Conservation (phyloP, 352 stramenopile genomes). For the Phytopythium sindhum region DNA sequence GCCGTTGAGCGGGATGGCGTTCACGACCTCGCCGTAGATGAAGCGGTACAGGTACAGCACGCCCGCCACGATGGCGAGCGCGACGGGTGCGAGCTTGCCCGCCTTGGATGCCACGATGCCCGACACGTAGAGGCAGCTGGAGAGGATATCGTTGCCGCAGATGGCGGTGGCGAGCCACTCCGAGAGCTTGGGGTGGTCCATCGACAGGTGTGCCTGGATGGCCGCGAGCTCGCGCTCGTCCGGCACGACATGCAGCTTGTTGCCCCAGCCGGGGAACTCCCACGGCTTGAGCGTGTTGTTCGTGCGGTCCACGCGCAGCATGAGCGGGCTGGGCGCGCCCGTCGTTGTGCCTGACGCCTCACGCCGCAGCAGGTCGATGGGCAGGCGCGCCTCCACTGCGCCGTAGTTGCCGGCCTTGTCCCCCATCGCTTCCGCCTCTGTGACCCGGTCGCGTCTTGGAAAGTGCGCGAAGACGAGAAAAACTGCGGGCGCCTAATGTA, state of each 20-base stretch:
- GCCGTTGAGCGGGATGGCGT: conserved; percentile 93
- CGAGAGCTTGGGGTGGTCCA: conserved; percentile 82
- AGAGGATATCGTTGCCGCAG: conserved; percentile 95
- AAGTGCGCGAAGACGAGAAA: background rate
- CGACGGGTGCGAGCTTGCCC: conserved; percentile 89
- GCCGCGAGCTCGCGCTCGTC: conserved; percentile 64
- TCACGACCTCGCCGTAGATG: conserved; percentile 94
- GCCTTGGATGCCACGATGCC: conserved; percentile 83
- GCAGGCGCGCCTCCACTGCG: conserved; percentile 21
- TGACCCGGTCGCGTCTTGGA: background rate
- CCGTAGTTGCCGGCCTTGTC: conserved; percentile 5
- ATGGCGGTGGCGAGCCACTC: conserved; percentile 94
- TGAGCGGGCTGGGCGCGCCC: conserved; percentile 44
- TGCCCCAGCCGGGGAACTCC: conserved; percentile 85
- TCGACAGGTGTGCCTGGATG: conserved; percentile 72
- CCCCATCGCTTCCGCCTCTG: conserved; percentile 3
- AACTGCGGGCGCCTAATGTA: background rate
- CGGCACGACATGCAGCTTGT: conserved; percentile 53
- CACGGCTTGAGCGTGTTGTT: conserved; percentile 68
- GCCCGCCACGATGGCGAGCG: conserved; percentile 86
- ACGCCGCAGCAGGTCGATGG: conserved; percentile 15
- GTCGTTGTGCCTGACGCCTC: conserved; percentile 7
- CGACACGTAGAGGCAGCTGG: conserved; percentile 90
- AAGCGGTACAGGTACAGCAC: conserved; percentile 89
- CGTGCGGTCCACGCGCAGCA: conserved; percentile 71